Evolutionary conservation across 805 yeast species (phyloP).

Genomic region (Vanderwaltozyma verrucispora): DNA sequence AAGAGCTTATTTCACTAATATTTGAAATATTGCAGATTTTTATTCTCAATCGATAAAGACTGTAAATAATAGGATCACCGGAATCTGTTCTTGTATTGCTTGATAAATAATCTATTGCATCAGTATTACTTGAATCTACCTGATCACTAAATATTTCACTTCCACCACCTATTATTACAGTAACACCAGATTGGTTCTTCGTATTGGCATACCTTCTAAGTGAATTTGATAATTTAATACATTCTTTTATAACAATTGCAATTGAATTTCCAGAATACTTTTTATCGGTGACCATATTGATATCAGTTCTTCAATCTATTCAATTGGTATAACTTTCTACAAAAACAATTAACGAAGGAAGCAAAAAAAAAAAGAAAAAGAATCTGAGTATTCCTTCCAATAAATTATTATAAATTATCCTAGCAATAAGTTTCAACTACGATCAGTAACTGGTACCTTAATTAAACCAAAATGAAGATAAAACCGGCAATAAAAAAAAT

Average conservation of each 20-base stretch:
- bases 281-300: neutral
- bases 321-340: no score
- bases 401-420: no score
- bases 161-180: constrained; percentile 69
- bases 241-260: constrained; percentile 79
- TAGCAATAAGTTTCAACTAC: no score
- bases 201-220: constrained; percentile 81
- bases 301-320: neutral
- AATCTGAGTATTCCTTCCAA: no score
- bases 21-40: constrained; percentile 48
- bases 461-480: no score
- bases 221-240: constrained; percentile 74
- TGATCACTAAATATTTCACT: constrained; percentile 40
- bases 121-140: constrained; percentile 25
- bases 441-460: no score
- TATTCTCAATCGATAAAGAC: constrained; percentile 68
- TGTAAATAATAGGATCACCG: constrained; percentile 56
- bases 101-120: constrained; percentile 25
- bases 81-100: constrained; percentile 25
- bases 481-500: no score
- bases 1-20: constrained; percentile 51
- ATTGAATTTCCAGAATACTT: constrained; percentile 53
- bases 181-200: constrained; percentile 58
- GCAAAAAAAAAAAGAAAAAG: no score
- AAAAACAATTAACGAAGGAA: no score